Base-by-base conservation (phyloP, 441 rosid species). In the Flueggea neowawraea region DNA sequence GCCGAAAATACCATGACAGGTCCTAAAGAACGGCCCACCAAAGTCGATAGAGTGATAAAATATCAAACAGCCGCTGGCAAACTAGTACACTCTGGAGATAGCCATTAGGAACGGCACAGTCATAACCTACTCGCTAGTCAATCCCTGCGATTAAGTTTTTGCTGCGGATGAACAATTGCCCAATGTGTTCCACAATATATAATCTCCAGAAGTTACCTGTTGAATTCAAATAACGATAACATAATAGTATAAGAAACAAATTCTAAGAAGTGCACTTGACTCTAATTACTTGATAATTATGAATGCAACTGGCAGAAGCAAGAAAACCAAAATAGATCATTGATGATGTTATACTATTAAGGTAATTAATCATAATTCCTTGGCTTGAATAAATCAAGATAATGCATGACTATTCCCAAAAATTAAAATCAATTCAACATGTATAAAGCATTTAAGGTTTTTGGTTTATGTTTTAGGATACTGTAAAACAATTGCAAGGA, bases 101-200 rank as follows among this genome's bases (percentile, higher is more conserved):
- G n/a, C n/a, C n/a, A n/a, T n/a, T n/a, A n/a, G n/a, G n/a, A n/a
- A n/a, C n/a, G n/a, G n/a, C n/a, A n/a, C n/a, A n/a, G n/a, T 22
- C 28, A 22, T 22, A 22, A 22, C 2, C 28, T 22, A 22, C 28
- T 22, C 28, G 2, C 28, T 22, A 22, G 28, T 22, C 45, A 57
- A 61, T 53, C 63, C 43, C 49, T 51, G 66, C 14, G 53, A 52
- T 71, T 68, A 76, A 64, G 86, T 73, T 15, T 59, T 60, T 32
- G 84, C 90, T 57, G 91, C 87, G 50, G 91, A 82, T 31, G 99
- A 96, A 73, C 96, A 93, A 55, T 88, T 85, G 67, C 99, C 99
- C 66, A 91, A 69, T 41, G 99, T 95, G 75, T 91, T 91, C 99
- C 97, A 95, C 73, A 95, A 64, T 66, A 91, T 89, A 72, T 95